Conservation (phyloP, 2,329 filamentous ascomycete genomes). For the Colletotrichum graminicola region DNA sequence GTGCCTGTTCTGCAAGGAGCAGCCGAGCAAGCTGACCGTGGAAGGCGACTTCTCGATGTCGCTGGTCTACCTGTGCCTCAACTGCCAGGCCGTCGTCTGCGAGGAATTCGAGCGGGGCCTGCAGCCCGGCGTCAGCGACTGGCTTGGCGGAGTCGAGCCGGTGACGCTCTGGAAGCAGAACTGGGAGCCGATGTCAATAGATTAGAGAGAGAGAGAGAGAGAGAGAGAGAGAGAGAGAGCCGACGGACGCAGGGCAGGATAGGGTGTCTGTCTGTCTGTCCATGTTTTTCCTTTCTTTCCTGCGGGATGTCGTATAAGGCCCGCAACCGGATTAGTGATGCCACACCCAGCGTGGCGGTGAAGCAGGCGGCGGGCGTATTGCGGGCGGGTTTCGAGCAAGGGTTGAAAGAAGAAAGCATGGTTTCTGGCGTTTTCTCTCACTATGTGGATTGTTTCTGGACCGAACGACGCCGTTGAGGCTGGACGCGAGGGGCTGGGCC, state of each 20-base stretch:
- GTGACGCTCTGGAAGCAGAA: conserved; percentile 7
- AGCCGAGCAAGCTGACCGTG: conserved; percentile 25
- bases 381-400: not conserved
- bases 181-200: conserved; percentile 10
- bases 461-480: conserved; percentile 7
- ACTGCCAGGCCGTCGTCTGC: conserved; percentile 48
- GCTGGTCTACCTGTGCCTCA: conserved; percentile 51
- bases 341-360: conserved; percentile 20
- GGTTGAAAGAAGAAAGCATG: conserved; percentile 22
- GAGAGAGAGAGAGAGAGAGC: too few relatives aligned
- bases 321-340: conserved; percentile 10
- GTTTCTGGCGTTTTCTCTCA: conserved; percentile 14
- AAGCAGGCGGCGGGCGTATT: not conserved
- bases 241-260: too few relatives aligned
- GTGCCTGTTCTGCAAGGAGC: conserved; percentile 51
- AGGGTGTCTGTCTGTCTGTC: not conserved
- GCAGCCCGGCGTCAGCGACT: conserved; percentile 20
- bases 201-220: not conserved
- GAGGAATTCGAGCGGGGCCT: conserved; percentile 9
- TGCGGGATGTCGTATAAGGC: not conserved
- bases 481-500: not conserved
- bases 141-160: conserved; percentile 40
- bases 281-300: not conserved
- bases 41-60: conserved; percentile 22
- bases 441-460: not conserved